Conservation (phyloP, 805 yeast genomes). For the Hanseniaspora taiwanica region DNA sequence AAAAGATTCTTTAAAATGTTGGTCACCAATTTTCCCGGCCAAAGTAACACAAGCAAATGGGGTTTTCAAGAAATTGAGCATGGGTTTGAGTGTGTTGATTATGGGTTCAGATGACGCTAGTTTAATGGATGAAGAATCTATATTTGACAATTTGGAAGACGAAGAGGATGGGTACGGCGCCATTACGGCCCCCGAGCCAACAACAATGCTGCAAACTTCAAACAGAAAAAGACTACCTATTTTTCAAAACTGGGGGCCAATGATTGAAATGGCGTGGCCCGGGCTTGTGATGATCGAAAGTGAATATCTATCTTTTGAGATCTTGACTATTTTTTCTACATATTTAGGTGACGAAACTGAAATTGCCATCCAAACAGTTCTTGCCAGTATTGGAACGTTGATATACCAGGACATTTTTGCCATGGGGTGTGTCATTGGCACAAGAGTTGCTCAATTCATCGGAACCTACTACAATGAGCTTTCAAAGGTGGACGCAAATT, state of each 20-base stretch:
- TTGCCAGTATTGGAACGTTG: conserved; percentile 40
- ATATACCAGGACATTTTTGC: conserved; percentile 45
- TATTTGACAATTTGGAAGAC: conserved; percentile 4
- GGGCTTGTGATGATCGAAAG: conserved; percentile 44
- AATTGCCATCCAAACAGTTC: conserved; percentile 46
- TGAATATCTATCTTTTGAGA: conserved; percentile 44
- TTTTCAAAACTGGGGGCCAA: conserved; percentile 17
- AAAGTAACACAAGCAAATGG: not conserved
- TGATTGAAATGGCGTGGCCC: conserved; percentile 35
- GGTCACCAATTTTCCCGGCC: conserved; percentile 19
- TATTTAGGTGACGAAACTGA: conserved; percentile 38
- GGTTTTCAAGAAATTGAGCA: not conserved
- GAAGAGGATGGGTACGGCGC: conserved; percentile 1
- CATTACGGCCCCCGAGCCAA: no score
- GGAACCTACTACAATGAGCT: conserved; percentile 25
- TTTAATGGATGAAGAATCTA: no score
- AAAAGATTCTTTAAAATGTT: conserved; percentile 20
- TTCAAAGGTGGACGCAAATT: not conserved
- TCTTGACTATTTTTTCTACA: conserved; percentile 39
- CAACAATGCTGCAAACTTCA: no score
- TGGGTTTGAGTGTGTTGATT: not conserved
- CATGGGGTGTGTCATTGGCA: conserved; percentile 39
- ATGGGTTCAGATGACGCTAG: conserved; percentile 7
- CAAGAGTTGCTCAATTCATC: conserved; percentile 39
- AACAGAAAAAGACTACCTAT: conserved; percentile 2